Evolutionary conservation across 2,329 filamentous ascomycete species (phyloP).

Genomic region (Cercospora brassicicola): DNA sequence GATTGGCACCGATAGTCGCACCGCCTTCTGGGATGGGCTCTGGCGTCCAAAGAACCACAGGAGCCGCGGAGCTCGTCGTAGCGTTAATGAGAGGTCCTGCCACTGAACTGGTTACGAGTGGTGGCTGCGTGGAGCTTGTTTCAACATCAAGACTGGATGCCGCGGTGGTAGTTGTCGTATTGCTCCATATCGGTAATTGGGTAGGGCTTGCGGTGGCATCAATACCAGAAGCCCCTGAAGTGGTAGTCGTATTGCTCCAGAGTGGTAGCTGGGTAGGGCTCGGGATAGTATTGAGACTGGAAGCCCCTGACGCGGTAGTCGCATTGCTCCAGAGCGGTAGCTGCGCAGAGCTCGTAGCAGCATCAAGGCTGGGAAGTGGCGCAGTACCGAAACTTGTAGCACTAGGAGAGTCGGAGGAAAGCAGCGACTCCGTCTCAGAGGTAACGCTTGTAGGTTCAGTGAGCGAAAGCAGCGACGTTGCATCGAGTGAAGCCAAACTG

Average conservation of each 20-base stretch:
- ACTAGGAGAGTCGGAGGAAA: not conserved
- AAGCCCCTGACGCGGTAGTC: not conserved
- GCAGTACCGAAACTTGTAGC: not conserved
- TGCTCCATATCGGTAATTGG: not conserved
- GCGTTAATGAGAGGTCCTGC: not conserved
- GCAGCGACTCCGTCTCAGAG: not conserved
- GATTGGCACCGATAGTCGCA: slow-evolving; percentile 2
- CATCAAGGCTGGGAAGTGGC: not conserved
- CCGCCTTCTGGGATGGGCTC: slow-evolving; percentile 4
- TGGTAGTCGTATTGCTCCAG: not conserved
- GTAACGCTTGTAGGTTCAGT: not conserved
- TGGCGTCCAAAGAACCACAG: slow-evolving; percentile 1
- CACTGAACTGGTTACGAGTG: not conserved
- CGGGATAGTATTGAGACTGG: not conserved
- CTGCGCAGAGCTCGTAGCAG: not conserved
- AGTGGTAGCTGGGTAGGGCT: not conserved
- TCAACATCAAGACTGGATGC: not conserved
- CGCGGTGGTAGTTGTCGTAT: not conserved
- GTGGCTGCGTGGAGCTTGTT: not conserved
- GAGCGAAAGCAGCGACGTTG: not conserved
- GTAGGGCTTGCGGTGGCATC: not conserved
- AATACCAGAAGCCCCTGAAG: not conserved
- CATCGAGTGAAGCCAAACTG: not conserved
- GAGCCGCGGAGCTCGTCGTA: not conserved
- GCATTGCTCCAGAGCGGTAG: not conserved